Conservation (phyloP, 164 flowering plant species). For the Warburgia ugandensis region DNA sequence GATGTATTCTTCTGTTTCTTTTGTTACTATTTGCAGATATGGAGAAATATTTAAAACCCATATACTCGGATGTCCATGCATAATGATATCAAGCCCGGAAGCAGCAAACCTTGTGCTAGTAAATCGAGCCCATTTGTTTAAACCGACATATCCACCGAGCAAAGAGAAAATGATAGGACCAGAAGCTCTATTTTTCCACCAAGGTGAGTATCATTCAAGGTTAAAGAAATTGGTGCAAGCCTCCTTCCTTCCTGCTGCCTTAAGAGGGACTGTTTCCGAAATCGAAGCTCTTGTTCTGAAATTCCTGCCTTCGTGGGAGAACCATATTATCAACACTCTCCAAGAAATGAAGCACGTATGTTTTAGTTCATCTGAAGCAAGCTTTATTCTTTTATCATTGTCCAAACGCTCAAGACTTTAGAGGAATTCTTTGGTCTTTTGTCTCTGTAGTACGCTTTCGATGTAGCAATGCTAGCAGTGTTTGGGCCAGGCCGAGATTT, state of each 20-base stretch:
- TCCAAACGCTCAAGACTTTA: no score
- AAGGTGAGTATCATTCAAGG: conserved; percentile 62
- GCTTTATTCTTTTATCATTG: neutral
- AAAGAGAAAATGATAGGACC: conserved; percentile 82
- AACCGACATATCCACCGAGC: conserved; percentile 71
- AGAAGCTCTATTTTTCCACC: conserved; percentile 78
- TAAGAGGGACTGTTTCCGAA: conserved; percentile 36
- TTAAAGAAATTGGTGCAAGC: conserved; percentile 68
- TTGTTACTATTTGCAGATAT: conserved; percentile 53
- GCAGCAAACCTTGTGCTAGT: conserved; percentile 60
- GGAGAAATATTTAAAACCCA: conserved; percentile 79
- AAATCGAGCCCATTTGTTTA: conserved; percentile 49
- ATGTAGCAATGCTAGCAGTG: conserved; percentile 67
- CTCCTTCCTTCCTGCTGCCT: conserved; percentile 54
- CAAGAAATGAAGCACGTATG: conserved; percentile 74
- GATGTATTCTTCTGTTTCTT: neutral
- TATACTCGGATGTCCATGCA: conserved; percentile 87
- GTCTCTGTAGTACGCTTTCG: conserved; percentile 62
- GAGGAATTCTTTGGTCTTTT: no score
- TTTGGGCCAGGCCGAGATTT: conserved; percentile 35
- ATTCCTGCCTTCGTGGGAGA: conserved; percentile 42
- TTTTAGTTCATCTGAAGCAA: neutral
- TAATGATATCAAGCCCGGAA: conserved; percentile 81
- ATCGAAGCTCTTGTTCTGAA: conserved; percentile 48
- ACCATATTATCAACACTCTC: conserved; percentile 15